A percentile compares a stretch with the other conserved stretches of the same genome.
phyloP scores from a whole-genome alignment of 768 basidiomycete species.

The Guyanaporus albipodus region DNA sequence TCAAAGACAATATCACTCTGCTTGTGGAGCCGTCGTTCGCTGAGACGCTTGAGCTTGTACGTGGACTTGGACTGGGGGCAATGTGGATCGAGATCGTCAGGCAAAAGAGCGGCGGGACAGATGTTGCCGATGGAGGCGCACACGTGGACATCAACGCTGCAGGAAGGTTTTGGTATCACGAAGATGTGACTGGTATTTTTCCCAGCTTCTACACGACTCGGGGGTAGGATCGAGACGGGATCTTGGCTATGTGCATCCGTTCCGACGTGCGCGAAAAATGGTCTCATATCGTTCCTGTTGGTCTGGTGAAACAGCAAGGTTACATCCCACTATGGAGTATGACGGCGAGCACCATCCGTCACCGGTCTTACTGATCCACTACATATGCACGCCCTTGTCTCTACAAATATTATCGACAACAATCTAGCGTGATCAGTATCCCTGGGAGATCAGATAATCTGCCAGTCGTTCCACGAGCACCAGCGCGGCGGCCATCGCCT shows the following conservation, averaged over 20 bases:
- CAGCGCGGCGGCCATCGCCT: conserved; percentile 8
- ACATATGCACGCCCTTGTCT: background rate
- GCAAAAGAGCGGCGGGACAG: conserved; percentile 14
- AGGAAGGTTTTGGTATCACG: conserved; percentile 54
- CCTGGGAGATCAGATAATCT: conserved; percentile 22
- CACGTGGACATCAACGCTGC: conserved; percentile 2
- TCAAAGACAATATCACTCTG: conserved; percentile 55
- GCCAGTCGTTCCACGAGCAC: conserved; percentile 21
- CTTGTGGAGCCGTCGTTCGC: conserved; percentile 47
- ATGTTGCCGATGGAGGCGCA: background rate
- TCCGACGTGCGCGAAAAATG: too few species aligned
- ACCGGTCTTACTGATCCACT: too few species aligned
- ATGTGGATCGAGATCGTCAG: conserved; percentile 68
- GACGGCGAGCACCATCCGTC: background rate
- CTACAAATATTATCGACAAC: background rate
- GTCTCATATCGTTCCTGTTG: background rate
- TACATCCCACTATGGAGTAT: background rate
- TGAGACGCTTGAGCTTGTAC: conserved; percentile 34
- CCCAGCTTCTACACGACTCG: conserved; percentile 48
- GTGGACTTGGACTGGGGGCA: conserved; percentile 60
- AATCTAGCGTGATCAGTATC: conserved; percentile 14
- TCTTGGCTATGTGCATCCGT: too few species aligned
- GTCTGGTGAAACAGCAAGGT: background rate
- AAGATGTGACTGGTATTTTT: conserved; percentile 48
- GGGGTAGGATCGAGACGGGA: background rate